Evolutionary conservation across 768 basidiomycete species (phyloP).

Genomic region (Mycena filopes): DNA sequence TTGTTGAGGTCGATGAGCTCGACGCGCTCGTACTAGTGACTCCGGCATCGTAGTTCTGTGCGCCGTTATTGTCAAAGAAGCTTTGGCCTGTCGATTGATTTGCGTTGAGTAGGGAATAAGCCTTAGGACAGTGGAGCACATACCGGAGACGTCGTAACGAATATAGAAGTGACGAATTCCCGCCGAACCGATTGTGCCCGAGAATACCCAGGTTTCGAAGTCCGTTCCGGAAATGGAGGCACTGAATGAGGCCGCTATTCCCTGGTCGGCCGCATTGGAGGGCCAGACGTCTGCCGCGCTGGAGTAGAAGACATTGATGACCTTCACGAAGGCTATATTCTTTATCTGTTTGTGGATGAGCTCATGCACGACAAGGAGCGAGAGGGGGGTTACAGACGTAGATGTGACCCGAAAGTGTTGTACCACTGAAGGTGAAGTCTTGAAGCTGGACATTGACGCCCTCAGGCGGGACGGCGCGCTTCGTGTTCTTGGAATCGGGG

Average conservation of each 20-base stretch:
- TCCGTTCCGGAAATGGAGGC: slow-evolving; percentile 11
- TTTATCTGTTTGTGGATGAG: no score
- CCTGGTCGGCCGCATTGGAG: slow-evolving; percentile 6
- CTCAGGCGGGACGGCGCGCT: neutral
- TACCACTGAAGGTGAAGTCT: slow-evolving; percentile 14
- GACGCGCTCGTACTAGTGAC: neutral
- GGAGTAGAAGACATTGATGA: slow-evolving; percentile 13
- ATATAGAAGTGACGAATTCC: slow-evolving; percentile 18
- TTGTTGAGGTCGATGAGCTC: neutral
- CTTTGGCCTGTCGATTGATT: slow-evolving; percentile 3
- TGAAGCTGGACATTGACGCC: slow-evolving; percentile 16
- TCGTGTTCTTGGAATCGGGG: no score
- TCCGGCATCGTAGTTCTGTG: slow-evolving; percentile 9
- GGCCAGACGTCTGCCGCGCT: slow-evolving; percentile 8
- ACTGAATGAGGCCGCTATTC: slow-evolving; percentile 8
- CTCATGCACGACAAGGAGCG: no score
- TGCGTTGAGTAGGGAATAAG: no score
- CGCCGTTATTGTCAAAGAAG: slow-evolving; percentile 13
- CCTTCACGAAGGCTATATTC: slow-evolving; percentile 3
- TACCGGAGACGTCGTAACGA: slow-evolving; percentile 12
- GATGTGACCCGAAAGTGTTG: slow-evolving; percentile 1
- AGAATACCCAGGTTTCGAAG: slow-evolving; percentile 20
- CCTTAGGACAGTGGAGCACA: neutral
- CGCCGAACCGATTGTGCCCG: neutral
- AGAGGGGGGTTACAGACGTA: no score